Evolutionary conservation across 345 rosid genomes (phyloP).

Genomic region (Odontarrhena argentea): DNA sequence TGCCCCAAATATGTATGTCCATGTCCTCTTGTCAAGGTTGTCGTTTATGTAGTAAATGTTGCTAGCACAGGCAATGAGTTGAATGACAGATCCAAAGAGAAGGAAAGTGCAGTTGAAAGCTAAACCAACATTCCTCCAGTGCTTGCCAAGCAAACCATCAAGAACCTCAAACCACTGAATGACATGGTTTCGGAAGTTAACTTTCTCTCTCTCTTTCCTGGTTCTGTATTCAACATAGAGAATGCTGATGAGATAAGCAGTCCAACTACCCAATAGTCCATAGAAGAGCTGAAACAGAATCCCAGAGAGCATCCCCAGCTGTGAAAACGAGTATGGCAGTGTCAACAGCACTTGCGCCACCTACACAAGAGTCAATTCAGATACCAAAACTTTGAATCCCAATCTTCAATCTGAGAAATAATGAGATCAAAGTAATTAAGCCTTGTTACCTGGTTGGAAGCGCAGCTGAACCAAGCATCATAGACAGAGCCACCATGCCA

Average conservation of each 20-base stretch:
- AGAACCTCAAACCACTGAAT: slow-evolving; percentile 99
- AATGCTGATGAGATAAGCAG: slow-evolving; percentile 88
- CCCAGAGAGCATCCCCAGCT: slow-evolving; percentile 94
- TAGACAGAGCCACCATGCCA: slow-evolving; percentile 98
- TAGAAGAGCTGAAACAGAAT: slow-evolving; percentile 92
- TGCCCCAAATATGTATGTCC: slow-evolving; percentile 99
- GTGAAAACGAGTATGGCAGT: slow-evolving; percentile 97
- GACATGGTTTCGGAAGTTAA: slow-evolving; percentile 96
- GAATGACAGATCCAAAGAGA: slow-evolving; percentile 99
- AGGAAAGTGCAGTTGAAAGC: slow-evolving; percentile 99
- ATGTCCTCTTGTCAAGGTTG: slow-evolving; percentile 98
- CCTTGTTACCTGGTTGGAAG: slow-evolving; percentile 77
- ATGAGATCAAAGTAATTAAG: too few relatives aligned
- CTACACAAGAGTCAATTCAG: slow-evolving; percentile 43
- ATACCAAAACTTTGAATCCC: neutral
- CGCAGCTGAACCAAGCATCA: slow-evolving; percentile 99
- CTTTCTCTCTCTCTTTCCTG: slow-evolving; percentile 92
- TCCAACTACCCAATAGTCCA: slow-evolving; percentile 95
- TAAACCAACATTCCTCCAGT: slow-evolving; percentile 99
- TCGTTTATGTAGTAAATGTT: slow-evolving; percentile 98
- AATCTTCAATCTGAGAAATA: too few relatives aligned
- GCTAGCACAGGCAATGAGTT: slow-evolving; percentile 99
- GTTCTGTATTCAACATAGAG: slow-evolving; percentile 98
- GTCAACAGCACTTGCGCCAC: slow-evolving; percentile 99
- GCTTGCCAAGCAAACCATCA: slow-evolving; percentile 94